phyloP scores from a whole-genome alignment of 495 filamentous ascomycete species.

The Trypethelium eluteriae region DNA sequence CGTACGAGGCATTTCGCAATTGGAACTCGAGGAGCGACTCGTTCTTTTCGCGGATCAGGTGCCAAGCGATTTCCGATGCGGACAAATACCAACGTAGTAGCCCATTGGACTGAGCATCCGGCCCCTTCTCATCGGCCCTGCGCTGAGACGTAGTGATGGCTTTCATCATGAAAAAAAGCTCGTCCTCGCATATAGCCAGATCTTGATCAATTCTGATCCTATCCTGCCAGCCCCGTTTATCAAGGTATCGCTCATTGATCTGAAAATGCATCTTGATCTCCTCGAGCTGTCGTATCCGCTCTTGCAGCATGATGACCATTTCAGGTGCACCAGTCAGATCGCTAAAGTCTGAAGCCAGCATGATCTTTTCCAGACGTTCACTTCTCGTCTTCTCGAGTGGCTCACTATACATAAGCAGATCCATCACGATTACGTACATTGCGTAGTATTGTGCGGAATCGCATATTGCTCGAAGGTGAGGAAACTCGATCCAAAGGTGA shows the following conservation, averaged over 20 bases:
- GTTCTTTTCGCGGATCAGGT: conserved; percentile 74
- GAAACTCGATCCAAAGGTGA: conserved; percentile 93
- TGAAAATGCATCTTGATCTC: conserved; percentile 97
- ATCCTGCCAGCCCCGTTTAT: conserved; percentile 86
- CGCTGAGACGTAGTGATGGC: conserved; percentile 94
- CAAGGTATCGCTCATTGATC: conserved; percentile 78
- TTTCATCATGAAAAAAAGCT: conserved; percentile 99
- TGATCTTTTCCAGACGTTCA: conserved; percentile 93
- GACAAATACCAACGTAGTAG: conserved; percentile 83
- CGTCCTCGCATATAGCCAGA: conserved; percentile 82
- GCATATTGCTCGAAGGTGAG: conserved; percentile 81
- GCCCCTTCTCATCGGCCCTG: conserved; percentile 63
- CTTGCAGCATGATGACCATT: conserved; percentile 84
- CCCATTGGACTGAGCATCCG: conserved; percentile 60
- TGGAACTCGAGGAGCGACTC: conserved; percentile 93
- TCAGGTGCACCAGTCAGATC: conserved; percentile 88
- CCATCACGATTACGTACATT: conserved; percentile 92
- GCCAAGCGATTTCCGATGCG: conserved; percentile 91
- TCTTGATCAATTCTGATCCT: conserved; percentile 79
- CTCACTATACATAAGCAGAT: conserved; percentile 89
- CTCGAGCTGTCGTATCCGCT: conserved; percentile 84
- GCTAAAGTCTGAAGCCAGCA: conserved; percentile 99
- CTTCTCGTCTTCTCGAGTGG: conserved; percentile 90
- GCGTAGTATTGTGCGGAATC: conserved; percentile 95
- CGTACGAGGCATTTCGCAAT: conserved; percentile 78